Conservation (phyloP, 2,329 filamentous ascomycete genomes). For the Cyphellophora attinorum region DNA sequence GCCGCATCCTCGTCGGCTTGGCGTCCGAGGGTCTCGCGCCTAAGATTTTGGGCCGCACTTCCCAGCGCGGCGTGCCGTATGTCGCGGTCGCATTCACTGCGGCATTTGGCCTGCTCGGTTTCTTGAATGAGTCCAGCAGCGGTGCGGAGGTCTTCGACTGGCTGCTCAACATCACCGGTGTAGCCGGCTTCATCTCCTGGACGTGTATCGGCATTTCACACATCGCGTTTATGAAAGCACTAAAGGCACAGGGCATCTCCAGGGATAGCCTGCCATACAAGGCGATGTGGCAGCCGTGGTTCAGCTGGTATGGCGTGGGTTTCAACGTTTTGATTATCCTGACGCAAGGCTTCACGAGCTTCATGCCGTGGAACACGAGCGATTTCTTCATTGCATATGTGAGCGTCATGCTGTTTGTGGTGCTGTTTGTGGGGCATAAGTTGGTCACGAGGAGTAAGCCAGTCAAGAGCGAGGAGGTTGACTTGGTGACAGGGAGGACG, state of each 20-base stretch:
- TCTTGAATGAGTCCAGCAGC: conserved; percentile 56
- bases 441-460: conserved; percentile 25
- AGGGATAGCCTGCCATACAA: conserved; percentile 60
- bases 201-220: conserved; percentile 19
- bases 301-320: conserved; percentile 50
- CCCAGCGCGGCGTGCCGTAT: conserved; percentile 49
- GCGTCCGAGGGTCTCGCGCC: conserved; percentile 43
- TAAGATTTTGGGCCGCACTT: conserved; percentile 48
- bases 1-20: conserved; percentile 40
- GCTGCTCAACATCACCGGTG: conserved; percentile 52
- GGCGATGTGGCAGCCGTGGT: conserved; percentile 54
- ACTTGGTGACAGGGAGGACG: neutral
- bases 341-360: conserved; percentile 51
- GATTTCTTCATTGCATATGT: conserved; percentile 58
- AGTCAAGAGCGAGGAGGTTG: conserved; percentile 27
- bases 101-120: conserved; percentile 58
- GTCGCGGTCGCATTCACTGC: conserved; percentile 60
- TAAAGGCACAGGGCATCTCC: conserved; percentile 26
- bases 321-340: conserved; percentile 56
- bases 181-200: conserved; percentile 51
- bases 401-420: conserved; percentile 54
- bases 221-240: conserved; percentile 1
- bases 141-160: conserved; percentile 59
- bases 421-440: conserved; percentile 54
- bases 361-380: conserved; percentile 41